A percentile compares a stretch with the other conserved stretches of the same genome.
Evolutionary conservation across 805 yeast species (phyloP).

Genomic region (Pichia exigua): DNA sequence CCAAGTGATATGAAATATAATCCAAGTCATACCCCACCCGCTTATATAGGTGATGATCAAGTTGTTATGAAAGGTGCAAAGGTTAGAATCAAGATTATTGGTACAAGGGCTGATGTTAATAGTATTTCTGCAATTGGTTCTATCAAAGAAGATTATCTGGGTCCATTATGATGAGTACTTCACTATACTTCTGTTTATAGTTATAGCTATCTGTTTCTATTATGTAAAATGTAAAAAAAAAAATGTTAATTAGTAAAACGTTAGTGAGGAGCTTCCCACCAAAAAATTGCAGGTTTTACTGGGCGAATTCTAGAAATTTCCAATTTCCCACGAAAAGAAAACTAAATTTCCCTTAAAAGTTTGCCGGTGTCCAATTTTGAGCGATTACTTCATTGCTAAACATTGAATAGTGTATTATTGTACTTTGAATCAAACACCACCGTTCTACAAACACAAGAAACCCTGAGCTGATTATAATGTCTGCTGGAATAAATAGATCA

Average conservation of each 20-base stretch:
- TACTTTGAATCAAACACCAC: no score
- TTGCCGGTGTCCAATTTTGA: neutral
- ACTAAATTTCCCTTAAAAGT: no score
- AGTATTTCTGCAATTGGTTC: constrained; percentile 97
- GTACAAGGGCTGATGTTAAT: constrained; percentile 95
- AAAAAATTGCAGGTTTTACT: no score
- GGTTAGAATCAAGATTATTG: constrained; percentile 91
- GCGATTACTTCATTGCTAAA: neutral
- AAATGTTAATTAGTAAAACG: no score
- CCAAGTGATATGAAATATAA: constrained; percentile 91
- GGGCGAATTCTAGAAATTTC: neutral
- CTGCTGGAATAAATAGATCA: constrained; percentile 69
- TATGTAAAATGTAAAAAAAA: neutral
- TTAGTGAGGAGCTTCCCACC: neutral
- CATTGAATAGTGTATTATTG: no score
- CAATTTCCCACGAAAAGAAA: neutral
- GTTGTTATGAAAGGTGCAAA: constrained; percentile 90
- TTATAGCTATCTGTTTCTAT: neutral
- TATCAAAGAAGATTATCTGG: constrained; percentile 95
- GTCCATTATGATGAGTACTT: constrained; percentile 45
- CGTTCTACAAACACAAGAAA: neutral
- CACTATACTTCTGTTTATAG: neutral
- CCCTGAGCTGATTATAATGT: constrained; percentile 14
- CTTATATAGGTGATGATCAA: constrained; percentile 91
- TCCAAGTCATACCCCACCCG: constrained; percentile 97